Evolutionary conservation across 2,329 filamentous ascomycete species (phyloP).

Genomic region (Cordyceps javanica): DNA sequence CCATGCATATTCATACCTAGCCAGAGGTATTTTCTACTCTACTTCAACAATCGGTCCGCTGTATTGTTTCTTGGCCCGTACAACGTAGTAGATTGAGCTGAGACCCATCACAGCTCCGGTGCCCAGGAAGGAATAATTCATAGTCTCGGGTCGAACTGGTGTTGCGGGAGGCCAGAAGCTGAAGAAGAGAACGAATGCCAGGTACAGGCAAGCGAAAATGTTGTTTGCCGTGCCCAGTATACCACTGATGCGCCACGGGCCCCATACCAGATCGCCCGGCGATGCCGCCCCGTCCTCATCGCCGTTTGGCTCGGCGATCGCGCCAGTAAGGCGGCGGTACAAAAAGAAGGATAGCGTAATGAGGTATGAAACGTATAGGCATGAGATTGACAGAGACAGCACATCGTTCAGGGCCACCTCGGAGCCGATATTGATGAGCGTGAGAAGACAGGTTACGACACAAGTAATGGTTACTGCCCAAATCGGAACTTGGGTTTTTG

Average conservation of each 20-base stretch:
- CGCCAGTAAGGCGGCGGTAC: conserved; percentile 25
- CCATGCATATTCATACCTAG: neutral
- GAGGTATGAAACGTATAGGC: conserved; percentile 26
- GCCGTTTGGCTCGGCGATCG: conserved; percentile 22
- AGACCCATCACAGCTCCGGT: conserved; percentile 36
- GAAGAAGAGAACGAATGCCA: conserved; percentile 50
- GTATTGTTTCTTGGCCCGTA: conserved; percentile 36
- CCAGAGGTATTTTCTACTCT: neutral
- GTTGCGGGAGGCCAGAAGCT: conserved; percentile 42
- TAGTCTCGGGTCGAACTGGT: conserved; percentile 24
- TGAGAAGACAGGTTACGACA: conserved; percentile 23
- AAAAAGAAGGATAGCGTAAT: conserved; percentile 23
- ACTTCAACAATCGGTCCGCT: conserved; percentile 35
- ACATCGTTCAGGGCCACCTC: conserved; percentile 24
- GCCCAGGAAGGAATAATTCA: conserved; percentile 44
- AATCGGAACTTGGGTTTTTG: conserved; percentile 23
- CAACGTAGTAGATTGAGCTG: conserved; percentile 40
- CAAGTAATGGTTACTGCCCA: conserved; percentile 23
- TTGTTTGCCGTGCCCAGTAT: conserved; percentile 48
- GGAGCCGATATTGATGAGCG: conserved; percentile 29
- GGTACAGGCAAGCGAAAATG: conserved; percentile 44
- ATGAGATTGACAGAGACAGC: conserved; percentile 23
- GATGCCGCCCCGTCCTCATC: conserved; percentile 17
- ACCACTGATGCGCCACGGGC: conserved; percentile 48
- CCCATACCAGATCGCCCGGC: conserved; percentile 37